Conservation (phyloP, 345 rosid genomes). For the Alliaria petiolata region DNA sequence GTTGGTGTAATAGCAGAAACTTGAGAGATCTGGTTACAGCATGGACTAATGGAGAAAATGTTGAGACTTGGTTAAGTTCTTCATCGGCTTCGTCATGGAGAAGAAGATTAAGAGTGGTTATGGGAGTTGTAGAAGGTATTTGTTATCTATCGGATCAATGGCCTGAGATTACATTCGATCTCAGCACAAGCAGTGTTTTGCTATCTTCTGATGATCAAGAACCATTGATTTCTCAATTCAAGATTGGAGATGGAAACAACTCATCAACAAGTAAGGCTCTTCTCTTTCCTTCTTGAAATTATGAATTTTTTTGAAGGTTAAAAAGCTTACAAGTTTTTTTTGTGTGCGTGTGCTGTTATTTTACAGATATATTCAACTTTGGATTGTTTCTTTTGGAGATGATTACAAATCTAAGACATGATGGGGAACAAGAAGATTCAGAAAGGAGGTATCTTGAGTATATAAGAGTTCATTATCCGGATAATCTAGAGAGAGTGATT, state of each 20-base stretch:
- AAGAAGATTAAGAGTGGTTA: constrained; percentile 46
- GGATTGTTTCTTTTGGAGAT: constrained; percentile 61
- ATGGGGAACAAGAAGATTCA: constrained; percentile 36
- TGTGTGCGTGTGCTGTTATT: not conserved
- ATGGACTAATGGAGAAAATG: constrained; percentile 45
- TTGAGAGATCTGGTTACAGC: constrained; percentile 50
- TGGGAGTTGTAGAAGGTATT: constrained; percentile 52
- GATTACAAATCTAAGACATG: constrained; percentile 39
- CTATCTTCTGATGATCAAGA: constrained; percentile 29
- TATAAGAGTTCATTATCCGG: constrained; percentile 51
- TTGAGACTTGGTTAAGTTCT: constrained; percentile 49
- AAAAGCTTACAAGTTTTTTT: not conserved
- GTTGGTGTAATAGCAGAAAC: constrained; percentile 49
- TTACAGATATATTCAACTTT: constrained; percentile 46
- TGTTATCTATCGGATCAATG: constrained; percentile 50
- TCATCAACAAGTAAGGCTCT: constrained; percentile 20
- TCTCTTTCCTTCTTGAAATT: not conserved
- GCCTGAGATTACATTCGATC: constrained; percentile 58
- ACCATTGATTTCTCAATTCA: constrained; percentile 58
- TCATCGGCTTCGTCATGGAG: constrained; percentile 51
- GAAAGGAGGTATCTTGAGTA: constrained; percentile 43
- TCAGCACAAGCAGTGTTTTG: constrained; percentile 43
- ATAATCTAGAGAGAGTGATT: constrained; percentile 37
- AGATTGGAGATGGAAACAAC: constrained; percentile 34
- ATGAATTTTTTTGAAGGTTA: not conserved